Conservation (phyloP, 768 basidiomycete genomes). For the Leccinum longicurvipes region DNA sequence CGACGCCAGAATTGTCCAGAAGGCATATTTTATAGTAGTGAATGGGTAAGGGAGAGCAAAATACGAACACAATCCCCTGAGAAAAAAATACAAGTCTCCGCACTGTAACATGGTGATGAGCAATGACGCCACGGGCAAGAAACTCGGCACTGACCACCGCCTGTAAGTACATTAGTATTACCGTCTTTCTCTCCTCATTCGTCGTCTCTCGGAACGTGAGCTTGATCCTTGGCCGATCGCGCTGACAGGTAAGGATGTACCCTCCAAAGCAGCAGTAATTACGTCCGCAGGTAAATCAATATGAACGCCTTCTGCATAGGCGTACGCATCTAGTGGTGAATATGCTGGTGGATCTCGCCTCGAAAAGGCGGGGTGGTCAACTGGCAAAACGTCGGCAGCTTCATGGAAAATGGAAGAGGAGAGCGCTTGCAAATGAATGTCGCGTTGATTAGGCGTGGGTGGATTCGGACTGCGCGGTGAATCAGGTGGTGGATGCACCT, state of each 20-base stretch:
- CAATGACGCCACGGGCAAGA: neutral
- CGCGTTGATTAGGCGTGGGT: conserved; percentile 79
- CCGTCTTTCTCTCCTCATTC: conserved; percentile 49
- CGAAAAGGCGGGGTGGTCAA: conserved; percentile 33
- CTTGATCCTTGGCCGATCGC: conserved; percentile 49
- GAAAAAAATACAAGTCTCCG: conserved; percentile 20
- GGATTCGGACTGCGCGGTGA: conserved; percentile 77
- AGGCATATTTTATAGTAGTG: conserved; percentile 16
- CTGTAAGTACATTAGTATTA: conserved; percentile 14
- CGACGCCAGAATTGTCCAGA: conserved; percentile 20
- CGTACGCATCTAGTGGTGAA: conserved; percentile 83
- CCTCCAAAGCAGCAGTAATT: conserved; percentile 85
- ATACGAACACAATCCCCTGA: conserved; percentile 17
- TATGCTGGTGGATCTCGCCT: conserved; percentile 81
- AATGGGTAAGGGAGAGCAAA: conserved; percentile 24
- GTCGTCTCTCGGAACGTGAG: conserved; percentile 53
- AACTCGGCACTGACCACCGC: conserved; percentile 14
- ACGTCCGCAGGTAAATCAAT: conserved; percentile 91
- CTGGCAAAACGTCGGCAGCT: conserved; percentile 26
- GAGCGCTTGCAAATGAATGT: conserved; percentile 76
- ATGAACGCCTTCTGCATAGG: conserved; percentile 85
- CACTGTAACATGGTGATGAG: conserved; percentile 15
- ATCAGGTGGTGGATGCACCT: conserved; percentile 75
- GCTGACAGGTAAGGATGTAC: conserved; percentile 56
- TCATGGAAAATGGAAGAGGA: conserved; percentile 18